Evolutionary conservation across 345 rosid species (phyloP).

Genomic region (Melastoma malabathricum): DNA sequence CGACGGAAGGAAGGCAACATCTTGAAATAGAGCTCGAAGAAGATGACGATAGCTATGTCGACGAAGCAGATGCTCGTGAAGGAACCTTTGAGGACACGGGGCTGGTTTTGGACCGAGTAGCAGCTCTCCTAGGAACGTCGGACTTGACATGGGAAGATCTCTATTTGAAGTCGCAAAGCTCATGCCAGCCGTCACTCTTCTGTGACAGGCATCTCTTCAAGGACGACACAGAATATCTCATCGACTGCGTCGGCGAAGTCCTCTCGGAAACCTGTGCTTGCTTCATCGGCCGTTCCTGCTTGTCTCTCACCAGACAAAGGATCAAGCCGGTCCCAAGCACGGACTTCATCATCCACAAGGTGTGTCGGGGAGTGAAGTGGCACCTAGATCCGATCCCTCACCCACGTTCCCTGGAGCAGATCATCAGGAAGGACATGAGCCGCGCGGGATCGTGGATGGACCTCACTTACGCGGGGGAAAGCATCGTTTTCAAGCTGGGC

Average conservation of each 20-base stretch:
- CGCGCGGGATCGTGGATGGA: conserved; percentile 59
- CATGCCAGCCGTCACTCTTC: conserved; percentile 39
- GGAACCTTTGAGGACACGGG: conserved; percentile 38
- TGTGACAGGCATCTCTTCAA: conserved; percentile 41
- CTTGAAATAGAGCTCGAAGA: conserved; percentile 48
- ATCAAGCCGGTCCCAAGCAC: conserved; percentile 27
- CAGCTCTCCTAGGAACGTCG: conserved; percentile 39
- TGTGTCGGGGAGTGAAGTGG: conserved; percentile 61
- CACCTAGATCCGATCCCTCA: conserved; percentile 51
- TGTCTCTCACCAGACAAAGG: conserved; percentile 33
- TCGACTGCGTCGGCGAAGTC: conserved; percentile 68
- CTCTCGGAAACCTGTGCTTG: conserved; percentile 44
- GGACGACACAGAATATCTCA: conserved; percentile 41
- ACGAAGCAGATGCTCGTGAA: conserved; percentile 15
- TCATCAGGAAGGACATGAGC: conserved; percentile 59
- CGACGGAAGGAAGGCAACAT: conserved; percentile 45
- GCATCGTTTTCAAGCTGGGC: conserved; percentile 31
- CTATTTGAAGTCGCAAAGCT: conserved; percentile 40
- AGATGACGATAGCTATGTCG: conserved; percentile 26
- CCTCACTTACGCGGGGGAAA: conserved; percentile 29
- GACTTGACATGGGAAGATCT: conserved; percentile 59
- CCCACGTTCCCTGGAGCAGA: conserved; percentile 61
- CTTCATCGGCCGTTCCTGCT: conserved; percentile 33
- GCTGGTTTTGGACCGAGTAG: conserved; percentile 28
- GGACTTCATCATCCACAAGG: conserved; percentile 29